Base-by-base conservation (phyloP, 306 rosid genomes). In the Sesbania bispinosa region DNA sequence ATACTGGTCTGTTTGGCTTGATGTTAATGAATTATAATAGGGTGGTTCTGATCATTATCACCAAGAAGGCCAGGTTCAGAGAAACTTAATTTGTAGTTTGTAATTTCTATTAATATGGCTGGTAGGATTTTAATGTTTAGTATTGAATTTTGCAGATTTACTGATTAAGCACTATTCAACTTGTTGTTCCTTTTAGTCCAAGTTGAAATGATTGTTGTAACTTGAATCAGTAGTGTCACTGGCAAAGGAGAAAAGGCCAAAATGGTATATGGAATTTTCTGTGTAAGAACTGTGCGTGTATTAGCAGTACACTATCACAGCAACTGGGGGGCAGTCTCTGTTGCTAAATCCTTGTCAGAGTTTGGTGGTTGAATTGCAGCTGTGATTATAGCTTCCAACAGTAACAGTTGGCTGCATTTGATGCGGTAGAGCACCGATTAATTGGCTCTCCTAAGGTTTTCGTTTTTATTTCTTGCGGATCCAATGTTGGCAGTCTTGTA, bases 41-140 rank as follows among this genome's bases (percentile, higher is more conserved):
- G 41, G 80, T 67, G 18, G 80, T 68, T 77, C 48, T 45, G 24
- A 68, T 77, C 74, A 68, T 82, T 60, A 62, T n/a, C n/a, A n/a
- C n/a, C n/a, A n/a, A n/a, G n/a, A n/a, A n/a, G n/a, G n/a, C n/a
- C n/a, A n/a, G n/a, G n/a, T n/a, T n/a, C n/a, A n/a, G n/a, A n/a
- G n/a, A n/a, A n/a, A n/a, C n/a, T 30, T 63, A 11, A 2, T 16
- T n/a, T n/a, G n/a, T n/a, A n/a, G n/a, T n/a, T n/a, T n/a, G n/a
- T 19, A 29, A 73, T 78, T 20, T 48, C 48, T 46, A 65, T 71
- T 33, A 72, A 15, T 83, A 66, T 43, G 79, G 65, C 15, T 27
- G 83, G 38, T 65, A 41, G 45, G 32, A 51, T 74, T 50, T 73
- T 73, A 61, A 67, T 45, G 36, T 59, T 32, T 14, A 30, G 47